Evolutionary conservation across 352 stramenopile species (phyloP), one percentile per base, ranked within the genome.

Genomic region (Pythium monospermum): DNA sequence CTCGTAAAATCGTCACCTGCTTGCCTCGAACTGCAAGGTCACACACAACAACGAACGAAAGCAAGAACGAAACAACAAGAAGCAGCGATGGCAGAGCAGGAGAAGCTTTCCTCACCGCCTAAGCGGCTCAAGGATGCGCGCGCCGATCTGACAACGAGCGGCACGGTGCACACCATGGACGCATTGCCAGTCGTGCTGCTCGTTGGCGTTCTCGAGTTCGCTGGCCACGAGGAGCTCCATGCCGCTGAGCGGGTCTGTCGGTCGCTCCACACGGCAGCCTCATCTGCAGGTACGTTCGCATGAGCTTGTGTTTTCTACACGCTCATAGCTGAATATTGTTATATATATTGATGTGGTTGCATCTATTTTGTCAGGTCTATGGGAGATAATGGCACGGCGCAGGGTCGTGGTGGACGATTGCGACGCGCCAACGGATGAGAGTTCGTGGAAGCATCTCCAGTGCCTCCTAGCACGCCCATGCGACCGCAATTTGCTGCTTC

Each of bases 211-310:
- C 64, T 71, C 31, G 64, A 49, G 49, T 69, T 56, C 36, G 37
- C 32, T 28, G 59, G 56, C 47, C 64, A 71, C 55, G 49, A 28
- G 26, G 64, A 50, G 46, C 33, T 71, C 13, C 64, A 71, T 33
- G 45, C 55, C 16, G 47, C 57, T 26, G 64, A 71, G 39, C 44
- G 46, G 21, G 49, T 42, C 36, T 55, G 54, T 33, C 49, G 44
- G 33, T 16, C 47, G 26, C 54, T 64, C 7, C 43, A 47, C 15
- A 50, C 30, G 40, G 43, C 48, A 13, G 42, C 62, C 36, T 22
- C 40, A 5, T 49, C 44, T 7, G 40, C 44, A 27, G 39, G 61
- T 63, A 41, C 32, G 54, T 50, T 37, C 6, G 13, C 13, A n/a
- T n/a, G n/a, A n/a, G n/a, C n/a, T n/a, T n/a, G n/a, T n/a, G n/a